These are phyloP conservation scores for Geoglossum glabrum DNA, from an alignment of 495 filamentous ascomycete genomes.

Conservation along the genomic window DNA sequence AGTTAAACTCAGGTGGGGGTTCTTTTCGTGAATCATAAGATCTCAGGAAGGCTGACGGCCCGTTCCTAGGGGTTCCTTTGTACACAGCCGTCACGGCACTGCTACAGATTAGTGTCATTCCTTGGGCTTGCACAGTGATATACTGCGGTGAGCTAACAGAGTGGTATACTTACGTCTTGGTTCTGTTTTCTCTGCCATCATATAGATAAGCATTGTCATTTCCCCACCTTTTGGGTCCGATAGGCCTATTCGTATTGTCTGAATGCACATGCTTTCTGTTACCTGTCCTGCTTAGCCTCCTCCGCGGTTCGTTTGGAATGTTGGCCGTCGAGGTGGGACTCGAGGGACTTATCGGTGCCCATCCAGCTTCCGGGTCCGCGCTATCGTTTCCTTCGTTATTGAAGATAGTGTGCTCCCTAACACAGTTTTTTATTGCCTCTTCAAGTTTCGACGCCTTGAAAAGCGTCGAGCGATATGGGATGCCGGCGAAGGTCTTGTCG, in stretches of 20 bases:
- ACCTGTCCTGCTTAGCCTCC: conserved; percentile 26
- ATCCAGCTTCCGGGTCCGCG: conserved; percentile 7
- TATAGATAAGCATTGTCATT: conserved; percentile 50
- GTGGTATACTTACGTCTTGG: conserved; percentile 57
- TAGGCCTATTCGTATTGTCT: neutral
- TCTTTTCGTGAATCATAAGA: conserved; percentile 92
- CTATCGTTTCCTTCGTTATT: conserved; percentile 64
- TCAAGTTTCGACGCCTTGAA: conserved; percentile 95
- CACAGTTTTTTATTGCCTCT: conserved; percentile 79
- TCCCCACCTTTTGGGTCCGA: conserved; percentile 15
- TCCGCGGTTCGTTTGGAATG: conserved; percentile 15
- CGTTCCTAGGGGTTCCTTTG: conserved; percentile 50
- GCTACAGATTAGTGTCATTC: conserved; percentile 6
- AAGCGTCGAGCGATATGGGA: conserved; percentile 77
- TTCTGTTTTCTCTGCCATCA: conserved; percentile 64
- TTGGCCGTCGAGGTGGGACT: neutral
- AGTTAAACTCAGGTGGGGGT: conserved; percentile 69
- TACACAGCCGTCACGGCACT: conserved; percentile 85
- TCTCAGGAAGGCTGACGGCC: conserved; percentile 50
- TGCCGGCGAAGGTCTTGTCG: conserved; percentile 89
- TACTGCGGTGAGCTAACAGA: neutral
- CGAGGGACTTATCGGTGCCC: conserved; percentile 2
- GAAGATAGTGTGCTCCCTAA: conserved; percentile 65
- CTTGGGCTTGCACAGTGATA: neutral
- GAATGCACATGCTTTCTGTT: conserved; percentile 15